Evolutionary conservation across 306 rosid genomes (phyloP).

Genomic region (Rubus idaeus): DNA sequence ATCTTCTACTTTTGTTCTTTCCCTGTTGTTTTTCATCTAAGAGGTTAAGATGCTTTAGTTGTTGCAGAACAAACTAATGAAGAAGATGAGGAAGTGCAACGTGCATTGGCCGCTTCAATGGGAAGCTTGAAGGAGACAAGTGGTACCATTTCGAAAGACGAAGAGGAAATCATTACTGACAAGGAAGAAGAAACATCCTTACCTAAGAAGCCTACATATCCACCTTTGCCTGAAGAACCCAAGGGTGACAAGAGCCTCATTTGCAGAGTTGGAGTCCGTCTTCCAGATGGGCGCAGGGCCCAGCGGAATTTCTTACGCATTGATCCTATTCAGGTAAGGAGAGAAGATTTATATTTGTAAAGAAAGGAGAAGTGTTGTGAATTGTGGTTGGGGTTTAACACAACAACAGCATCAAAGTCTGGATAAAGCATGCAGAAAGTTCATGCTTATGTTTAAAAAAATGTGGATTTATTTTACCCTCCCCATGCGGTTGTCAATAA

Average conservation of each 20-base stretch:
- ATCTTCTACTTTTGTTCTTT: constrained; percentile 8
- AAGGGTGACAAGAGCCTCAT: constrained; percentile 71
- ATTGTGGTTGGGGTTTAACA: background rate
- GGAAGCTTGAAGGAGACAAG: constrained; percentile 55
- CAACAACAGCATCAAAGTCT: background rate
- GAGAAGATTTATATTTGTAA: background rate
- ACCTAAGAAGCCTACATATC: constrained; percentile 54
- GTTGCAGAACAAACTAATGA: constrained; percentile 55
- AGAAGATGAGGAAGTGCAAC: constrained; percentile 67
- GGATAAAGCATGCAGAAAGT: background rate
- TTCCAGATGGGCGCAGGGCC: constrained; percentile 84
- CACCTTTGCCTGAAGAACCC: constrained; percentile 83
- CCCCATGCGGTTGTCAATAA: background rate
- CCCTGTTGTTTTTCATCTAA: background rate
- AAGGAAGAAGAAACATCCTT: constrained; percentile 42
- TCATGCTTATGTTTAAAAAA: background rate
- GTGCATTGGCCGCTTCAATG: constrained; percentile 74
- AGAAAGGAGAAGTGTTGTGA: background rate
- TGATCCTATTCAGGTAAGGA: constrained; percentile 78
- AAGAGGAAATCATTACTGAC: constrained; percentile 36
- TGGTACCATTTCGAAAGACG: constrained; percentile 31
- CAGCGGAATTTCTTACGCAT: constrained; percentile 74
- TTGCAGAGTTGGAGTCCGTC: constrained; percentile 86
- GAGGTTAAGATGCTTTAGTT: constrained; percentile 20
- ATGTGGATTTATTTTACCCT: background rate